phyloP scores from a whole-genome alignment of 169 alveolate species.

The Prorocentrum cordatum region DNA sequence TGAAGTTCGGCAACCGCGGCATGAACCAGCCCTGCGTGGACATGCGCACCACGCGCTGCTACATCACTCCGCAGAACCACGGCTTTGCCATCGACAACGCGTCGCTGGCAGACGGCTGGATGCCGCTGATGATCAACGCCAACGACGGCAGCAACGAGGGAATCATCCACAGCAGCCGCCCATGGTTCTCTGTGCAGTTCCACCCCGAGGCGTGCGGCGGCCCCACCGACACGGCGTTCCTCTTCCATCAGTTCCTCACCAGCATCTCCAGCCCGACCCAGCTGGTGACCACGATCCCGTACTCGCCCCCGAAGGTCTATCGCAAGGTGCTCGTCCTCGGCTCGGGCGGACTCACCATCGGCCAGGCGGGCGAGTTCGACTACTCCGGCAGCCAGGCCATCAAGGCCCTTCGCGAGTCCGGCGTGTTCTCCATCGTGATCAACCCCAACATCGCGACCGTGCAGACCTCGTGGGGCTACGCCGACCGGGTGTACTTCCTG shows the following conservation, averaged over 20 bases:
- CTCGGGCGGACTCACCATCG: constrained; percentile 62
- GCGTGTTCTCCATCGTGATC: constrained; percentile 79
- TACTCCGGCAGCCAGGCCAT: constrained; percentile 85
- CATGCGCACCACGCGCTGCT: constrained; percentile 80
- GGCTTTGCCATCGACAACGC: constrained; percentile 78
- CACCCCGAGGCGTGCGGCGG: constrained; percentile 85
- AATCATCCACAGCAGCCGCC: constrained; percentile 42
- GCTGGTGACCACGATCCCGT: constrained; percentile 77
- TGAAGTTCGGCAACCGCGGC: constrained; percentile 79
- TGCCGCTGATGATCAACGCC: constrained; percentile 76
- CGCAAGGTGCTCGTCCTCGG: constrained; percentile 72
- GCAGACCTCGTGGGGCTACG: constrained; percentile 80
- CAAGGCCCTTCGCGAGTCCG: constrained; percentile 82
- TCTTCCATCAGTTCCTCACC: constrained; percentile 77
- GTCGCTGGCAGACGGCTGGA: constrained; percentile 21
- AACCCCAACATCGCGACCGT: constrained; percentile 88
- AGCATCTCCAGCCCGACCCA: constrained; percentile 49
- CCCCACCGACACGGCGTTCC: constrained; percentile 82
- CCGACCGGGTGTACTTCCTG: constrained; percentile 78
- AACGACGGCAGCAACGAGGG: constrained; percentile 82
- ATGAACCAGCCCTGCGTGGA: constrained; percentile 85
- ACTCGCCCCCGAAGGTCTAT: constrained; percentile 72
- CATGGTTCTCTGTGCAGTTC: constrained; percentile 82
- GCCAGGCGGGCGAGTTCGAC: constrained; percentile 82
- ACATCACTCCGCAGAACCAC: constrained; percentile 83